phyloP scores from a whole-genome alignment of 805 yeast genomes.

The Yarrowia bubula region DNA sequence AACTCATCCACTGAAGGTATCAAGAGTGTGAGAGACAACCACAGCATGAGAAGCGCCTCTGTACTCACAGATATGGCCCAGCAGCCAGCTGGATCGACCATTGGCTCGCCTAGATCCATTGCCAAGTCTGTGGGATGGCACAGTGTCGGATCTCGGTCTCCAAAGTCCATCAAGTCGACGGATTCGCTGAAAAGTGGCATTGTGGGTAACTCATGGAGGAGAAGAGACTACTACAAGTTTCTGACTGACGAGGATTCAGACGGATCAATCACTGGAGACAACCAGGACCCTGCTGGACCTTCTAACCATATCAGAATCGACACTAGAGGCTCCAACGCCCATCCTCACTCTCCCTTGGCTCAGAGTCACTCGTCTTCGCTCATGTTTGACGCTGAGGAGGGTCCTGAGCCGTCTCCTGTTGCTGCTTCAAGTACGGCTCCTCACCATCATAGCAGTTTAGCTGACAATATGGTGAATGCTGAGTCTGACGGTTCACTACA shows the following conservation, averaged over 20 bases:
- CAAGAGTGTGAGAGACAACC: conserved; percentile 21
- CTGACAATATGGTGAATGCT: not conserved
- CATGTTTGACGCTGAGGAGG: conserved; percentile 1
- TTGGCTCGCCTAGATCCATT: conserved; percentile 10
- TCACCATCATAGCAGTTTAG: not conserved
- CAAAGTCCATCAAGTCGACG: conserved; percentile 17
- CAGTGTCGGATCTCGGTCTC: conserved; percentile 11
- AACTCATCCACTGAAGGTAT: conserved; percentile 20
- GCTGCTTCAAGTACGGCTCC: not conserved
- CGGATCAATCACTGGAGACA: not conserved
- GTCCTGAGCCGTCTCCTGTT: too few relatives aligned
- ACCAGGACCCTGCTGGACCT: not conserved
- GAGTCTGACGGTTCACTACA: not conserved
- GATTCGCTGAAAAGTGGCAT: conserved; percentile 10
- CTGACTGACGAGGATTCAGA: conserved; percentile 4
- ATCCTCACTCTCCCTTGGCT: conserved; percentile 3
- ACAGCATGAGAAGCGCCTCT: conserved; percentile 6
- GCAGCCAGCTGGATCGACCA: not conserved
- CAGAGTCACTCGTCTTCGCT: conserved; percentile 2
- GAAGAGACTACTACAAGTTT: conserved; percentile 17
- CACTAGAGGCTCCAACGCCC: not conserved
- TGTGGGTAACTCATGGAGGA: not conserved
- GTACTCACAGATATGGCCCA: conserved; percentile 1
- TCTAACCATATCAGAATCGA: not conserved
- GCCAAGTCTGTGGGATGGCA: conserved; percentile 14